Evolutionary conservation across 768 basidiomycete species (phyloP).

Genomic region (Saitozyma podzolica): DNA sequence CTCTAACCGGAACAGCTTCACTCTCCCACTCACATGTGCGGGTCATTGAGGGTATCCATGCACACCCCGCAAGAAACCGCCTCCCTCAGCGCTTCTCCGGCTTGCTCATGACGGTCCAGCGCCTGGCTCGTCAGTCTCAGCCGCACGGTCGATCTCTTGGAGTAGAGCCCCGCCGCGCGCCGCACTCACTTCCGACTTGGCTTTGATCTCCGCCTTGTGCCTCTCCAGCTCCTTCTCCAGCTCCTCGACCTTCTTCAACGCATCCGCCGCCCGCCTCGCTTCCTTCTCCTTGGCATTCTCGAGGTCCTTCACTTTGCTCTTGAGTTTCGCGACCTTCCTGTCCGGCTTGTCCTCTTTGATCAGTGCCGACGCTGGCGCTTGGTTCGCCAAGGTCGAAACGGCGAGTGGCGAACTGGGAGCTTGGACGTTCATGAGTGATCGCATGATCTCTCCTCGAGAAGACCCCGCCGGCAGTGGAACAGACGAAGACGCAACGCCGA

Average conservation of each 20-base stretch:
- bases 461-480: no score
- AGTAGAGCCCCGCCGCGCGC: no score
- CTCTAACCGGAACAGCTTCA: background rate
- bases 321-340: constrained; percentile 5
- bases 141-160: background rate
- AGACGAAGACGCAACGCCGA: no score
- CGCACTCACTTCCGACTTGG: constrained; percentile 13
- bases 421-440: no score
- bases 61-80: constrained; percentile 39
- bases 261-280: background rate
- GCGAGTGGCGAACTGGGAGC: no score
- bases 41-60: constrained; percentile 35
- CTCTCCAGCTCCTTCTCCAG: constrained; percentile 13
- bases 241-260: background rate
- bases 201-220: constrained; percentile 9
- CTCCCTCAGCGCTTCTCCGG: constrained; percentile 18
- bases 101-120: constrained; percentile 13
- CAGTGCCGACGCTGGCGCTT: no score
- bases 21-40: constrained; percentile 36
- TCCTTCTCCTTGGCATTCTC: constrained; percentile 8
- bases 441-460: no score
- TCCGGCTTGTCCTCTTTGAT: background rate
- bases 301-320: constrained; percentile 5
- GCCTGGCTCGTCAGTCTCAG: constrained; percentile 20
- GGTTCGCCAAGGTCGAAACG: no score